Conservation (phyloP, 163 green algal species). For the Chloroidium sp. region DNA sequence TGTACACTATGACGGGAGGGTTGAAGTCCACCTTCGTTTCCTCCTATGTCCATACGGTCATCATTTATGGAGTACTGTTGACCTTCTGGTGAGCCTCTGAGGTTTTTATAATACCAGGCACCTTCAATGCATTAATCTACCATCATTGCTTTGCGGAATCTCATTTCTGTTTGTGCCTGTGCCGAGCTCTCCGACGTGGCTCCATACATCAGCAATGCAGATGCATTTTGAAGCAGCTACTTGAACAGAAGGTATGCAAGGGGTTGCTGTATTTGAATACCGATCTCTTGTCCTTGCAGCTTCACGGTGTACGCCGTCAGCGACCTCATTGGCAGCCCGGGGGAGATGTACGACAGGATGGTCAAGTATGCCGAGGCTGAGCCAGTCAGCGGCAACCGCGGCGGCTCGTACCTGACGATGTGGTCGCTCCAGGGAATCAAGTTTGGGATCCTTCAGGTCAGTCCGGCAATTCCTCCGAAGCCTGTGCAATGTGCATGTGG, state of each 20-base stretch:
- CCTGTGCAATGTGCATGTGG: no score
- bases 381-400: slow-evolving; percentile 56
- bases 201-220: no score
- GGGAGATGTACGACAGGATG: slow-evolving; percentile 51
- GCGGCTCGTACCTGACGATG: slow-evolving; percentile 75
- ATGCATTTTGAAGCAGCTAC: no score
- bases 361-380: slow-evolving; percentile 3
- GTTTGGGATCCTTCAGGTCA: slow-evolving; percentile 53
- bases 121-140: no score
- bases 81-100: slow-evolving; percentile 38
- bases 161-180: no score
- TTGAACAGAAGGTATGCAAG: no score
- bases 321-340: slow-evolving; percentile 27
- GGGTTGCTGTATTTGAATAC: no score
- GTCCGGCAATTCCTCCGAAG: not conserved
- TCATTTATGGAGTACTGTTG: slow-evolving; percentile 74
- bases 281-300: slow-evolving; percentile 4
- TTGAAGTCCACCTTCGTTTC: slow-evolving; percentile 69
- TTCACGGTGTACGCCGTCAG: slow-evolving; percentile 53
- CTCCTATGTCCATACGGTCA: slow-evolving; percentile 59
- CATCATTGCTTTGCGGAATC: no score
- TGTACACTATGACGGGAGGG: slow-evolving; percentile 68
- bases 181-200: no score
- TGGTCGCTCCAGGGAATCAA: slow-evolving; percentile 70
- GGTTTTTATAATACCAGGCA: no score